Conservation (phyloP, 768 basidiomycete genomes). For the Mycena capillaripes region DNA sequence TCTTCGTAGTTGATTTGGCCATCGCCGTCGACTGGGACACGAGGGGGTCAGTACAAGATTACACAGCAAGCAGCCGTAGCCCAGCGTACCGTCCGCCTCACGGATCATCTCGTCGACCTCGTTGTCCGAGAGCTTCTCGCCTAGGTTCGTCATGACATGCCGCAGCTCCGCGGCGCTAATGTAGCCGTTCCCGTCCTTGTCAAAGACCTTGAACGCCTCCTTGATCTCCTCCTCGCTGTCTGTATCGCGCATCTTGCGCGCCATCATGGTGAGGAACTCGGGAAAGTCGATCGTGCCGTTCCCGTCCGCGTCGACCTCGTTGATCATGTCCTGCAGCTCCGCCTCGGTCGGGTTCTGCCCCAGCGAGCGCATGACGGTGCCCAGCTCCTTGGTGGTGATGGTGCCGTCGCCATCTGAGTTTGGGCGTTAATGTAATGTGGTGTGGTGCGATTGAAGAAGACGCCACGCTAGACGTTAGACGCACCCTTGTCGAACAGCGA, state of each 20-base stretch:
- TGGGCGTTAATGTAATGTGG: no score
- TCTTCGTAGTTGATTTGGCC: slow-evolving; percentile 84
- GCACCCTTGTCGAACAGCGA: slow-evolving; percentile 96
- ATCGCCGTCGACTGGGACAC: slow-evolving; percentile 86
- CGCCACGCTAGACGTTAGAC: slow-evolving; percentile 39
- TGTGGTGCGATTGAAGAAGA: no score
- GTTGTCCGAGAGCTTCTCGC: slow-evolving; percentile 81
- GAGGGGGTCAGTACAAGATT: no score
- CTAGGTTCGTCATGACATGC: slow-evolving; percentile 93
- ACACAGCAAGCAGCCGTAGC: no score
- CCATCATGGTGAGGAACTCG: slow-evolving; percentile 89
- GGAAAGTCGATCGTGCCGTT: slow-evolving; percentile 89
- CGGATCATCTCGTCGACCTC: slow-evolving; percentile 94
- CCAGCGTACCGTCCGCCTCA: slow-evolving; percentile 79
- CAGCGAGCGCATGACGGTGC: slow-evolving; percentile 93
- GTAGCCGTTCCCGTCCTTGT: slow-evolving; percentile 94
- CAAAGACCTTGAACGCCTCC: slow-evolving; percentile 97
- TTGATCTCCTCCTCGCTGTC: slow-evolving; percentile 95
- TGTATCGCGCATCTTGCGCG: slow-evolving; percentile 66
- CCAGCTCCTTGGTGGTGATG: slow-evolving; percentile 91
- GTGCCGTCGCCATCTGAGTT: slow-evolving; percentile 94
- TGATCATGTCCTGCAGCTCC: slow-evolving; percentile 95
- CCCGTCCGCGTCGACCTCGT: slow-evolving; percentile 90
- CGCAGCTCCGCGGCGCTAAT: slow-evolving; percentile 90
- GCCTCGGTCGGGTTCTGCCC: slow-evolving; percentile 95